phyloP scores from a whole-genome alignment of 2,329 filamentous ascomycete species.

The Emmonsia crescens region DNA sequence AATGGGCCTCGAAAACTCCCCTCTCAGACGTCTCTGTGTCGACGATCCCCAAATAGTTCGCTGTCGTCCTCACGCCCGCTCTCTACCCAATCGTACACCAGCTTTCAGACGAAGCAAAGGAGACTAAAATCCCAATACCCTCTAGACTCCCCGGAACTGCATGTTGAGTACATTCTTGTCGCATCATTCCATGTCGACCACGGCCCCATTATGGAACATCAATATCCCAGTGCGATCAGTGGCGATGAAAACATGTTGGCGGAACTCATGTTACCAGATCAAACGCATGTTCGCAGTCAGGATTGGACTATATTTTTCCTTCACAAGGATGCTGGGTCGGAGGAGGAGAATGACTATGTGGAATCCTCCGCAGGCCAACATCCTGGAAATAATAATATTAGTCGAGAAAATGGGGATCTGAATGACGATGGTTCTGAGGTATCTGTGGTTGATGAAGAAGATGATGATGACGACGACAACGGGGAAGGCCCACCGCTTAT shows the following conservation, averaged over 20 bases:
- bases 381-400: constrained; percentile 25
- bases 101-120: constrained; percentile 10
- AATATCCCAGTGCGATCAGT: constrained; percentile 88
- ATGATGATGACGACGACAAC: constrained; percentile 54
- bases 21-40: constrained; percentile 49
- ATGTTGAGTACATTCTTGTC: constrained; percentile 98
- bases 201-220: constrained; percentile 95
- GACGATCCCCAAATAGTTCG: constrained; percentile 40
- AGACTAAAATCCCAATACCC: constrained; percentile 64
- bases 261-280: constrained; percentile 95
- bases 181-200: constrained; percentile 95
- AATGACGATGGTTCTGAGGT: constrained; percentile 37
- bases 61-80: constrained; percentile 27
- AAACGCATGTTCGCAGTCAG: constrained; percentile 86
- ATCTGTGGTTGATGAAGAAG: constrained; percentile 34
- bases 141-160: constrained; percentile 64
- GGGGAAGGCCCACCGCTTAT: constrained; percentile 83
- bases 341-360: constrained; percentile 60
- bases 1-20: constrained; percentile 46
- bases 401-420: constrained; percentile 32
- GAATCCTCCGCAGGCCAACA: constrained; percentile 37
- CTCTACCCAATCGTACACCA: constrained; percentile 22
- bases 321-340: constrained; percentile 82
- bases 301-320: constrained; percentile 99
- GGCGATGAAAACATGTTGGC: constrained; percentile 97